phyloP scores from a whole-genome alignment of 371 early-diverging fungal species.

The Apophysomyces elegans region DNA sequence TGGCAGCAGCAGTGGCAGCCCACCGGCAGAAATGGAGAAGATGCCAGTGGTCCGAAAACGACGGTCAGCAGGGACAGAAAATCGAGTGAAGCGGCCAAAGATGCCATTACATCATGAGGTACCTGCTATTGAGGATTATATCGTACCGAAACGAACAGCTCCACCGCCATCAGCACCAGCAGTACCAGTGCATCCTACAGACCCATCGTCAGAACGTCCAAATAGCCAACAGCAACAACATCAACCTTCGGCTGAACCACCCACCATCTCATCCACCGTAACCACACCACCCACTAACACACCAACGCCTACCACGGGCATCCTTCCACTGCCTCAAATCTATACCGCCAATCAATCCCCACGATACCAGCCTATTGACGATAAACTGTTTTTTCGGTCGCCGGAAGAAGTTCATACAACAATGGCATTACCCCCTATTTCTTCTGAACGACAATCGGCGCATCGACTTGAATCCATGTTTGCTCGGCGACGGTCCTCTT shows the following conservation, averaged over 20 bases:
- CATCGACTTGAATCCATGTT: constrained; percentile 9
- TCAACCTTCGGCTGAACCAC: constrained; percentile 9
- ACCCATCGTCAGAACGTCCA: not conserved
- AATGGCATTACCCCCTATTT: constrained; percentile 21
- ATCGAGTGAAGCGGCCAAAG: constrained; percentile 9
- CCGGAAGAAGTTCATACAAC: constrained; percentile 17
- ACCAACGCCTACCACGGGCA: constrained; percentile 1
- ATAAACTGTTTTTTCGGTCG: not conserved
- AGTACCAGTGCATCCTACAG: not conserved
- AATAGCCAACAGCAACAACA: too few species aligned
- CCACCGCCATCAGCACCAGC: not conserved
- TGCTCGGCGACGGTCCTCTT: constrained; percentile 5
- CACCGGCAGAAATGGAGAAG: constrained; percentile 4
- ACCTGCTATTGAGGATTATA: constrained; percentile 28
- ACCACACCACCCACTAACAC: not conserved
- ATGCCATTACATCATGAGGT: constrained; percentile 7
- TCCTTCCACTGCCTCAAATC: not conserved
- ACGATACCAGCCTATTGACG: constrained; percentile 3
- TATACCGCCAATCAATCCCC: constrained; percentile 13
- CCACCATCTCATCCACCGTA: constrained; percentile 11
- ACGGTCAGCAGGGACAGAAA: constrained; percentile 5
- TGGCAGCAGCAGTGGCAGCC: constrained; percentile 2
- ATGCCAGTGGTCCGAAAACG: constrained; percentile 1
- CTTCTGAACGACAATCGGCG: constrained; percentile 1
- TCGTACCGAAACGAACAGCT: constrained; percentile 19